Percentiles rank a stretch among this genome's conserved stretches.
Evolutionary conservation across 1,284 basidiomycete genomes (phyloP).

Genomic region (Chalciporus piperatoides): DNA sequence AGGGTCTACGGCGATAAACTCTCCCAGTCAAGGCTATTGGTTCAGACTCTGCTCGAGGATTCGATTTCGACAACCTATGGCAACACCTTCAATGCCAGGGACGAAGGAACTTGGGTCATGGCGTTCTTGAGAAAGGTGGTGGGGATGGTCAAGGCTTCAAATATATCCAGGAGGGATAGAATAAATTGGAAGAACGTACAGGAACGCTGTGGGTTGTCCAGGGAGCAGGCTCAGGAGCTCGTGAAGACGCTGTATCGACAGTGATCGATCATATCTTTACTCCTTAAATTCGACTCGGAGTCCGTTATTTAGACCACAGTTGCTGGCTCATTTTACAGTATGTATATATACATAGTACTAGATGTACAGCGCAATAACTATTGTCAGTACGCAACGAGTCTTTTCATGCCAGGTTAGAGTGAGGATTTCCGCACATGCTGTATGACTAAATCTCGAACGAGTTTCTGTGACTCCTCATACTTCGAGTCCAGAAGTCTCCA

Average conservation of each 20-base stretch:
- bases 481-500: conserved; percentile 17
- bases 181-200: conserved; percentile 9
- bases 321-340: conserved; percentile 1
- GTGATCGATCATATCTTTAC: background rate
- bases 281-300: background rate
- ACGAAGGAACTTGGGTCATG: conserved; percentile 23
- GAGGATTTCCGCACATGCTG: conserved; percentile 13
- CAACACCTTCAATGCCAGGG: conserved; percentile 15
- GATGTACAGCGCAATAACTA: background rate
- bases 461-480: conserved; percentile 22
- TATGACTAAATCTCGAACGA: conserved; percentile 19
- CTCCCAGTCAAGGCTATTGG: background rate
- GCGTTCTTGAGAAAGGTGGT: conserved; percentile 23
- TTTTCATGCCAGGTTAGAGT: conserved; percentile 11
- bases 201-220: conserved; percentile 21
- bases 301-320: background rate
- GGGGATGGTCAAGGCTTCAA: conserved; percentile 15
- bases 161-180: conserved; percentile 14
- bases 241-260: conserved; percentile 7
- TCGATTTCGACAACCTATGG: conserved; percentile 7
- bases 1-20: background rate
- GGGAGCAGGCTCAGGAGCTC: conserved; percentile 21
- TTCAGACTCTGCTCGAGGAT: conserved; percentile 9
- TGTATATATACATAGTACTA: background rate
- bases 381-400: background rate